These are phyloP conservation scores for Backusella mclennaniae DNA, from an alignment of 192 early-diverging fungal genomes.

Conservation along the genomic window DNA sequence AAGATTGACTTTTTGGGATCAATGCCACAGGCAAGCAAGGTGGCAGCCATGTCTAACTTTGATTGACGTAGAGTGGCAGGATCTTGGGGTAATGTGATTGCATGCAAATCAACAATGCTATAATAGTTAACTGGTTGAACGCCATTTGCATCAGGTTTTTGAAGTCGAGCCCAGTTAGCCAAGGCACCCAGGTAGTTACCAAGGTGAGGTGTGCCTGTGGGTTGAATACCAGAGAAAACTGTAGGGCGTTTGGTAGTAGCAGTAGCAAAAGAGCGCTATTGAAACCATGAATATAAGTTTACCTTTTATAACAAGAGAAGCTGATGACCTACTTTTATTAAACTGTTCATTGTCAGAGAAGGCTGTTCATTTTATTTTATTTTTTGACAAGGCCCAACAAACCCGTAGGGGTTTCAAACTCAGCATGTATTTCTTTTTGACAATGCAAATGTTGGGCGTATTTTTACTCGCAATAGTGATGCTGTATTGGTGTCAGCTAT, in stretches of 20 bases:
- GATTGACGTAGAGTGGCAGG: constrained; percentile 61
- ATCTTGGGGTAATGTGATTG: constrained; percentile 75
- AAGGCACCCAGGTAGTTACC: constrained; percentile 95
- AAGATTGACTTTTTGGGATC: constrained; percentile 68
- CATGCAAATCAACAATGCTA: constrained; percentile 89
- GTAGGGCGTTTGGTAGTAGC: constrained; percentile 3
- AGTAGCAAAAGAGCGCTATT: constrained; percentile 6
- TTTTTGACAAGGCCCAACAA: not conserved
- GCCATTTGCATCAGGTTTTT: constrained; percentile 33
- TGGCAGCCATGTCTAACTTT: constrained; percentile 71
- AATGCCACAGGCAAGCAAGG: constrained; percentile 83
- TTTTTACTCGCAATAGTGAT: too few species aligned
- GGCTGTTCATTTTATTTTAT: not conserved
- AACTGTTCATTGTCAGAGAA: constrained; percentile 5
- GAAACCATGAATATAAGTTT: not conserved
- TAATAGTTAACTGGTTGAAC: constrained; percentile 52
- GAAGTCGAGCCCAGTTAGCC: constrained; percentile 80
- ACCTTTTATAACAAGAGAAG: not conserved
- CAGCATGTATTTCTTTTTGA: not conserved
- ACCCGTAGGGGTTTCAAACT: not conserved
- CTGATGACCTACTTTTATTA: not conserved
- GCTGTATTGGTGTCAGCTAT: too few species aligned
- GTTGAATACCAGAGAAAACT: constrained; percentile 90
- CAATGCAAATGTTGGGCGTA: too few species aligned
- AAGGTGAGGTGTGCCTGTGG: constrained; percentile 89